Base-by-base conservation (phyloP, 83 land plant species). In the Diphasiastrum complanatum region DNA sequence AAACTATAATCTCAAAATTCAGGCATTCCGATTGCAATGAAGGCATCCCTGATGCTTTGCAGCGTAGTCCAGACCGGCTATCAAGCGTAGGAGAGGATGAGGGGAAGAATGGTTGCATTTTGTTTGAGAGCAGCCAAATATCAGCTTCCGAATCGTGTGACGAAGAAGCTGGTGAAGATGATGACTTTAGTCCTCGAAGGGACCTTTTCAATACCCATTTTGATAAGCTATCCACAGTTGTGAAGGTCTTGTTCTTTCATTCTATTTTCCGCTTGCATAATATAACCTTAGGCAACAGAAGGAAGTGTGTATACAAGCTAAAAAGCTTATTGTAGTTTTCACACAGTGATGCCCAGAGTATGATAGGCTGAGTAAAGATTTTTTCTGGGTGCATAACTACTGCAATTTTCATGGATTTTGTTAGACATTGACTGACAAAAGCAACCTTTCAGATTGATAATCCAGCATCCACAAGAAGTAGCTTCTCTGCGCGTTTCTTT, bases 161-260 rank as follows among this genome's bases (percentile, higher is more conserved):
- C 16, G 29, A 36, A 23, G 47, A 12, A 35, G 37, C 41, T 20
- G 25, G 35, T 67, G 77, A 64, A 23, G 70, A 66, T 47, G 59
- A 56, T 28, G 67, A 45, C 6, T 60, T 65, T 41, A 58, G 47
- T 47, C 43, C 65, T 67, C 48, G 58, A 4, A 68, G 61, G 53
- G 79, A 78, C 58, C 37, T 83, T 20, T 83, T 78, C 61, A 71
- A 51, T 37, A 50, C 70, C 25, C 81, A 78, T 41, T 72, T 77
- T 50, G 62, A 80, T 33, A 83, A 60, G 18, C 46, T 81, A 33
- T 72, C 81, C 2, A 51, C 74, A 11, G 60, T 49, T 31, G n/a
- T 46, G 1, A 81, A 80, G 87, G 84, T 83, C 36, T 27, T 61
- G 30, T 4, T 1, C 35, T 28, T 36, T 23, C 35, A 30, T 0